Conservation (phyloP, 352 stramenopile genomes). For the Globisporangium irregulare region DNA sequence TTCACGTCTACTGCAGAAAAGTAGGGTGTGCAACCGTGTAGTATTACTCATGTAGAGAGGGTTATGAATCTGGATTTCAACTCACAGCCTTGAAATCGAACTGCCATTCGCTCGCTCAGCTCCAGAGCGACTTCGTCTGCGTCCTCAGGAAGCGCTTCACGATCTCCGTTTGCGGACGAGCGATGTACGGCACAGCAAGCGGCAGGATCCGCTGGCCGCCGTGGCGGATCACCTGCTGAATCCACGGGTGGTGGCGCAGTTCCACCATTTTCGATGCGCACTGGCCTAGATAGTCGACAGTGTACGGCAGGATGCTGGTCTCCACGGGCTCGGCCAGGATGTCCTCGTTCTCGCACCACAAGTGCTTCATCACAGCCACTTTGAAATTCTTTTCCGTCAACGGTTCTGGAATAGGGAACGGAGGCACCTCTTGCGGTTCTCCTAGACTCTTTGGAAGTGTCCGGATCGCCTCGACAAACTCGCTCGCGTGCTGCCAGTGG, state of each 20-base stretch:
- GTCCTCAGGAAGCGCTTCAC: constrained; percentile 6
- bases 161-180: background rate
- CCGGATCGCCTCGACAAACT: constrained; percentile 3
- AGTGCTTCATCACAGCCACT: background rate
- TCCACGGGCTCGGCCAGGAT: background rate
- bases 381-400: constrained; percentile 5
- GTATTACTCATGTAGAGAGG: too few relatives aligned
- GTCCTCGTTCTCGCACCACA: constrained; percentile 3
- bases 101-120: background rate
- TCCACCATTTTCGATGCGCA: constrained; percentile 4
- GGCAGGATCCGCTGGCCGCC: constrained; percentile 1
- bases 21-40: background rate
- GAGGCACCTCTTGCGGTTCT: background rate
- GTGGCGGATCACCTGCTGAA: background rate
- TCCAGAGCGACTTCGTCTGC: constrained; percentile 9
- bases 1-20: too few relatives aligned
- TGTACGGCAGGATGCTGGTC: constrained; percentile 12
- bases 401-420: background rate
- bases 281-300: constrained; percentile 4
- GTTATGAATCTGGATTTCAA: too few relatives aligned
- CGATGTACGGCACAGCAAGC: constrained; percentile 2
- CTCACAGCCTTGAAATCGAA: too few relatives aligned
- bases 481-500: constrained; percentile 5
- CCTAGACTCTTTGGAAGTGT: background rate
- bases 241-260: constrained; percentile 7